Base-by-base conservation (phyloP, 2,329 filamentous ascomycete species). In the Eurotiales sp. region DNA sequence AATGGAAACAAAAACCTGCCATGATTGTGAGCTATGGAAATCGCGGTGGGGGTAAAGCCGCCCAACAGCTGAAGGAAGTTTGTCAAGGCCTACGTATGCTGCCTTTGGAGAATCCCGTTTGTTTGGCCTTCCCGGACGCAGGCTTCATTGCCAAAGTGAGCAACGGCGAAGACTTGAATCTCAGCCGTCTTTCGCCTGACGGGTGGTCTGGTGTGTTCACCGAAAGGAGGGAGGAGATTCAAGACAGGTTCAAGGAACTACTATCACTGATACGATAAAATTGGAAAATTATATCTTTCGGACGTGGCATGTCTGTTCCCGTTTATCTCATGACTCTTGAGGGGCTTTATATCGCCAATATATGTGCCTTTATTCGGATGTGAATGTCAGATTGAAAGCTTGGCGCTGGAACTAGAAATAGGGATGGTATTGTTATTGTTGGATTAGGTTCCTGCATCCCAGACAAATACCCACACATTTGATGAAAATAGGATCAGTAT, bases 1-100 rank as follows among this genome's bases (percentile, higher is more conserved):
- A 81, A 58, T 81, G 77, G 75, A 71, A 63, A n/a, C 75, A 72
- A 12, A 81, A 81, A 63, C 75, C 78, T 0, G 70, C 69, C 19
- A 63, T 66, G 29, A 66, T 82, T 45, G 69, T 82, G 36, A 77
- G 69, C 51, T 81, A 81, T 61, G 79, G 79, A 10, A 68, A 69
- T 3, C 60, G 62, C 40, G 67, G 67, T 1, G 67, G 67, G 2
- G 39, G 30, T 5, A 29, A 17, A 23, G 50, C 37, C 4, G 44
- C 37, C 3, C 44, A 32, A 12, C 50, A 52, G 19, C 37, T 52
- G 8, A 30, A 47, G 23, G 12, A 52, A 22, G 50, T 52, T 11
- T 47, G 45, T 14, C 30, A 44, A 8, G 50, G 50, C 14, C 17
- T 52, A 12, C 29, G 50, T 15, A 52, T 52, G 50, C 21, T 37